These are phyloP conservation scores for Penicillium sp. DNA, from an alignment of 2,329 filamentous ascomycete genomes.

Conservation along the genomic window DNA sequence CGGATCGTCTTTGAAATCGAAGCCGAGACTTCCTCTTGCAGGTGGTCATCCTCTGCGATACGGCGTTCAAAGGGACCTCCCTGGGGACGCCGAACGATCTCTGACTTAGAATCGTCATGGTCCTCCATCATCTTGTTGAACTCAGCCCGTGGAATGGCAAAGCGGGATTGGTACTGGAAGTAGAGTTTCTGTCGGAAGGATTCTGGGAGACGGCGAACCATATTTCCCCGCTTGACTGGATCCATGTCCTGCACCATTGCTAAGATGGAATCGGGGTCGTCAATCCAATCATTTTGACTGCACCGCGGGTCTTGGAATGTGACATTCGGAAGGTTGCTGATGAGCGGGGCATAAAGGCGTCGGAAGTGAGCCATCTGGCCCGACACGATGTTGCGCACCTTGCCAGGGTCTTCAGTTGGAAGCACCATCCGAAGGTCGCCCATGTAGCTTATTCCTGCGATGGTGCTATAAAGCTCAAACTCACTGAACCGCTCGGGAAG, in stretches of 20 bases:
- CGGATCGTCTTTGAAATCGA: constrained; percentile 85
- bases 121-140: constrained; percentile 83
- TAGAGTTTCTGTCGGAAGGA: constrained; percentile 87
- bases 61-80: constrained; percentile 84
- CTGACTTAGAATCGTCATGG: constrained; percentile 66
- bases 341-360: constrained; percentile 83
- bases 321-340: constrained; percentile 88
- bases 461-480: constrained; percentile 82
- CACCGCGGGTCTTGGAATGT: constrained; percentile 69
- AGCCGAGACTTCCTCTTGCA: constrained; percentile 70
- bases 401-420: constrained; percentile 85
- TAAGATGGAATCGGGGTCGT: constrained; percentile 65
- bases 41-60: constrained; percentile 71
- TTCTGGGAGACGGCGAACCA: constrained; percentile 88
- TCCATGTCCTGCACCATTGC: constrained; percentile 88
- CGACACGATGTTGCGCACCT: constrained; percentile 90
- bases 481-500: constrained; percentile 85
- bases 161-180: constrained; percentile 92
- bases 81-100: constrained; percentile 70
- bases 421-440: constrained; percentile 95
- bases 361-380: constrained; percentile 92
- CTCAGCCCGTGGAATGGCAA: constrained; percentile 77
- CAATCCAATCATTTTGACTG: constrained; percentile 62
- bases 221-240: constrained; percentile 84
- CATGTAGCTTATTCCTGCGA: constrained; percentile 89